Evolutionary conservation across 129 eudicot species (phyloP).

Genomic region (Heracleum sosnowskyi): DNA sequence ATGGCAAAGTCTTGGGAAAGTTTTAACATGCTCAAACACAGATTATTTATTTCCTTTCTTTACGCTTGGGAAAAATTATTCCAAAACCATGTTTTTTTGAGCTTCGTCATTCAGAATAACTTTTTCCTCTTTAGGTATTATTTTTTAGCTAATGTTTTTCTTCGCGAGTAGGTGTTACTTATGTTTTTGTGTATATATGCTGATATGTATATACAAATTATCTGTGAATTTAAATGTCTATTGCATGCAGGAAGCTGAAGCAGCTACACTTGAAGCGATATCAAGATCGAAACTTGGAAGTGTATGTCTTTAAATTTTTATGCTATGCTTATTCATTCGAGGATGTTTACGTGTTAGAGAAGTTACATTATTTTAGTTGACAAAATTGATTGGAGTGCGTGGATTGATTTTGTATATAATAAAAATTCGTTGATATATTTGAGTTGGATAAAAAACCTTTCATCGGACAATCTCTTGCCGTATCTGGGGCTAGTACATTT

Average conservation of each 20-base stretch:
- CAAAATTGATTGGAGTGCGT: background rate
- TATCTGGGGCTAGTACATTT: background rate
- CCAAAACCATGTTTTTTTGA: background rate
- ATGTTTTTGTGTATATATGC: background rate
- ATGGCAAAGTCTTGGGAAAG: background rate
- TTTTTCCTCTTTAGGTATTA: background rate
- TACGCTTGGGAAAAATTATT: background rate
- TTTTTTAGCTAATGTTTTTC: background rate
- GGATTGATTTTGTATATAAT: background rate
- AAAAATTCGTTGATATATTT: background rate
- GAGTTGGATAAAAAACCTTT: background rate
- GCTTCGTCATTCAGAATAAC: background rate
- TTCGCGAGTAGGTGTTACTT: background rate
- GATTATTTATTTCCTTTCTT: background rate
- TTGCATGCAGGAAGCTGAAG: conserved; percentile 85
- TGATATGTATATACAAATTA: background rate
- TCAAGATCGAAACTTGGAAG: conserved; percentile 87
- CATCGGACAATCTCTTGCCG: background rate
- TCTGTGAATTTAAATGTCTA: background rate
- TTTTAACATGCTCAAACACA: background rate
- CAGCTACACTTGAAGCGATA: conserved; percentile 92
- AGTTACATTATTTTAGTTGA: background rate
- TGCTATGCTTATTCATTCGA: background rate
- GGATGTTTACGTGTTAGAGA: background rate
- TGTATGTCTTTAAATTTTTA: conserved; percentile 30